phyloP scores from a whole-genome alignment of 495 filamentous ascomycete genomes.

The Monascus purpureus region DNA sequence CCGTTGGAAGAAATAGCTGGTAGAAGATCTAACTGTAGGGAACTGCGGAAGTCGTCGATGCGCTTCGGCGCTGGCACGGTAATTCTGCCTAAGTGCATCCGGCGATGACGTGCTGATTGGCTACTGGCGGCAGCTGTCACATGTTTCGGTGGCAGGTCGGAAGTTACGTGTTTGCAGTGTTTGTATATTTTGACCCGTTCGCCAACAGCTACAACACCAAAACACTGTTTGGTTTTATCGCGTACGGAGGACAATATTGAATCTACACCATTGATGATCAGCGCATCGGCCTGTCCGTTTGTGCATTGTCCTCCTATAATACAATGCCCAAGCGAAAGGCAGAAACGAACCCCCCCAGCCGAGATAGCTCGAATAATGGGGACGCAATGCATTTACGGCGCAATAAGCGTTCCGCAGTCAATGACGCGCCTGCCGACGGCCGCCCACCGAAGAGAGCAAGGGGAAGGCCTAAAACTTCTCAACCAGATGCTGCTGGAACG shows the following conservation, averaged over 20 bases:
- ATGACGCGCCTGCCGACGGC: slow-evolving; percentile 17
- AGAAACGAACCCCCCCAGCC: slow-evolving; percentile 41
- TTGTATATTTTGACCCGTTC: not conserved
- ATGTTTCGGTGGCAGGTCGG: not conserved
- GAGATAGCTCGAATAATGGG: slow-evolving; percentile 56
- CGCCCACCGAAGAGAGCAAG: slow-evolving; percentile 27
- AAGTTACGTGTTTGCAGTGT: not conserved
- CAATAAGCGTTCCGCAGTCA: slow-evolving; percentile 11
- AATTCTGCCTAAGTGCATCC: too few relatives aligned
- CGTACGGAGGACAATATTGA: too few relatives aligned
- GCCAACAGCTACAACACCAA: not conserved
- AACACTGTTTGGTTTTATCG: not conserved
- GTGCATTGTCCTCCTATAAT: too few relatives aligned
- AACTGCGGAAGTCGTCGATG: too few relatives aligned
- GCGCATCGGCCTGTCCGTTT: too few relatives aligned
- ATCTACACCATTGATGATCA: too few relatives aligned
- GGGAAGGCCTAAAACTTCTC: slow-evolving; percentile 24
- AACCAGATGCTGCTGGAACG: slow-evolving; percentile 11
- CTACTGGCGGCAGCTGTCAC: slow-evolving; percentile 1
- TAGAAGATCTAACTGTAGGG: too few relatives aligned
- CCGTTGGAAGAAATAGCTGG: too few relatives aligned
- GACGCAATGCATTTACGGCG: slow-evolving; percentile 28
- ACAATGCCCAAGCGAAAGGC: slow-evolving; percentile 41
- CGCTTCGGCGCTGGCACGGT: too few relatives aligned
- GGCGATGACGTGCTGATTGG: too few relatives aligned